Evolutionary conservation across 1,139 yeast species (phyloP).

Genomic region (Pichia sp.): DNA sequence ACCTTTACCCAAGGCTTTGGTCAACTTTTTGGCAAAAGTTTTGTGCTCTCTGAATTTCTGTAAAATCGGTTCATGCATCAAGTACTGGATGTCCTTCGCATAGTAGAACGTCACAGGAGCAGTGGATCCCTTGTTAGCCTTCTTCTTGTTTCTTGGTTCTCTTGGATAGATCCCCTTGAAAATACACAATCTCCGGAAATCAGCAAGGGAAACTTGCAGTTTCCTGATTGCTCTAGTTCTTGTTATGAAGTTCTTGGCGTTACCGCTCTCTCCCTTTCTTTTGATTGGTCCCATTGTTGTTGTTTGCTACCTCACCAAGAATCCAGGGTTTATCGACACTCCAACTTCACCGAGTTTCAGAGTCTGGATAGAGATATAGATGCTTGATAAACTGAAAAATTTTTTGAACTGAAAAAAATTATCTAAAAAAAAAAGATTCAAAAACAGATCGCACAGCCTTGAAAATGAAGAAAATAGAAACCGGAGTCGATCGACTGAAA

Average conservation of each 20-base stretch:
- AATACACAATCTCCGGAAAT: slow-evolving; percentile 94
- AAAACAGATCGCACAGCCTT: background rate
- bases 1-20: slow-evolving; percentile 87
- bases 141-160: slow-evolving; percentile 93
- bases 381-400: slow-evolving; percentile 7
- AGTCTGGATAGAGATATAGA: background rate
- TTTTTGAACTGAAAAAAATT: slow-evolving; percentile 2
- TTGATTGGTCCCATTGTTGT: slow-evolving; percentile 45
- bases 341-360: no score
- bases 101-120: slow-evolving; percentile 95
- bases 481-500: background rate
- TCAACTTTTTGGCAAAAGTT: slow-evolving; percentile 85
- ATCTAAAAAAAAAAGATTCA: background rate
- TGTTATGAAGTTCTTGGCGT: slow-evolving; percentile 88
- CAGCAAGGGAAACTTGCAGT: slow-evolving; percentile 90
- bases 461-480: background rate
- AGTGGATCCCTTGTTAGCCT: slow-evolving; percentile 95
- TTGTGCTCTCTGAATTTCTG: slow-evolving; percentile 93
- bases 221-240: slow-evolving; percentile 93
- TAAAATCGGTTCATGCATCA: slow-evolving; percentile 92
- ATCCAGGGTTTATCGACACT: no score
- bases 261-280: slow-evolving; percentile 83
- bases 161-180: slow-evolving; percentile 96
- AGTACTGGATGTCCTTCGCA: slow-evolving; percentile 87
- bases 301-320: background rate